phyloP scores from a whole-genome alignment of 2,329 filamentous ascomycete species.

The Fusarium sp. region DNA sequence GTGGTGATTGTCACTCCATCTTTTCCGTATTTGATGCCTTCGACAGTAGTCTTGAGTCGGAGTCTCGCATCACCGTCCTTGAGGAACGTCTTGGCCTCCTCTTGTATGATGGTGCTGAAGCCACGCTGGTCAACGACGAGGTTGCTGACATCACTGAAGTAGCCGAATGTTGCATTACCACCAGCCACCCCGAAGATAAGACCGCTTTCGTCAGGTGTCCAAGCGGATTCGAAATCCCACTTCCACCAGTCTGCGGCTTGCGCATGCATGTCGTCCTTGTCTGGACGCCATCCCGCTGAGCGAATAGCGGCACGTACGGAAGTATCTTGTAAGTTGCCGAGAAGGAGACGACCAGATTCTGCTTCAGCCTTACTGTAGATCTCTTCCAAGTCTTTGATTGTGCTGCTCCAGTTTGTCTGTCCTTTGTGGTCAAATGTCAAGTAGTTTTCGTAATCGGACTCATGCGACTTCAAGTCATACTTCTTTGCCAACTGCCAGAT shows the following conservation, averaged over 20 bases:
- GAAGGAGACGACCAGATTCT: conserved; percentile 66
- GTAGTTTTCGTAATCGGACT: conserved; percentile 67
- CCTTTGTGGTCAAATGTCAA: conserved; percentile 69
- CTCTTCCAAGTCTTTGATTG: conserved; percentile 61
- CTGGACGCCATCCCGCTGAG: conserved; percentile 70
- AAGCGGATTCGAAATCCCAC: conserved; percentile 68
- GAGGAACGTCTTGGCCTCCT: conserved; percentile 67
- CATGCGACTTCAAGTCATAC: conserved; percentile 63
- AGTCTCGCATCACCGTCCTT: conserved; percentile 63
- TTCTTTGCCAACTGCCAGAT: conserved; percentile 71
- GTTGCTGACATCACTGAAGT: conserved; percentile 70
- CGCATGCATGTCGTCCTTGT: conserved; percentile 57
- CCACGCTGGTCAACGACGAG: conserved; percentile 70
- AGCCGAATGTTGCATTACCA: conserved; percentile 69
- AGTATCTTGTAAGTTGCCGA: conserved; percentile 68
- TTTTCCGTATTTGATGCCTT: conserved; percentile 61
- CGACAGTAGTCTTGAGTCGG: conserved; percentile 66
- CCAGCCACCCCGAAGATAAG: conserved; percentile 64
- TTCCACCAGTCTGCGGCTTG: conserved; percentile 67
- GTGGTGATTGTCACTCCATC: conserved; percentile 63
- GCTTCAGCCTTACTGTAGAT: conserved; percentile 57
- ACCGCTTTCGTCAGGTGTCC: conserved; percentile 63
- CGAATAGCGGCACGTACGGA: conserved; percentile 67
- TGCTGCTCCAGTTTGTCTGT: conserved; percentile 56
- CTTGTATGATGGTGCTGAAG: conserved; percentile 65